These are phyloP conservation scores for Alternaria arborescens DNA, from an alignment of 2,329 filamentous ascomycete species.

Conservation along the genomic window DNA sequence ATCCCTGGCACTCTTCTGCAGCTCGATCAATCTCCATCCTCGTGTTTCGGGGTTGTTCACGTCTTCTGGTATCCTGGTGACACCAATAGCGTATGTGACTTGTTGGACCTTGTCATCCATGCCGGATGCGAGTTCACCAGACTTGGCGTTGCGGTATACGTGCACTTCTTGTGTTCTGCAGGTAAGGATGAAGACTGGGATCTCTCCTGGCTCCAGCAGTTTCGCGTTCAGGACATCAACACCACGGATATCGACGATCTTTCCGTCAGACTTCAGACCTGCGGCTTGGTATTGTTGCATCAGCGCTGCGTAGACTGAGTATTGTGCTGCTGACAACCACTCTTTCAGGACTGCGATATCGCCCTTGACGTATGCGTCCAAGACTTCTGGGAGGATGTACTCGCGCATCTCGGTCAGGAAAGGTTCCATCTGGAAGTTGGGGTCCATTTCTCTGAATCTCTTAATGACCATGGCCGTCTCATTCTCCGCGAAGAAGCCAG, in stretches of 20 bases:
- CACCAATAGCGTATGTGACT: constrained; percentile 96
- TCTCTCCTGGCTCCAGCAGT: constrained; percentile 83
- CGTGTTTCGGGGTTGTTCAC: constrained; percentile 96
- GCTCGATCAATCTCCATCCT: constrained; percentile 96
- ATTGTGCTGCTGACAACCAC: constrained; percentile 96
- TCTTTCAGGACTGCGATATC: constrained; percentile 89
- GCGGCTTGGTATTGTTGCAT: constrained; percentile 95
- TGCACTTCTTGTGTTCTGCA: constrained; percentile 98
- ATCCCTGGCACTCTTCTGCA: constrained; percentile 97
- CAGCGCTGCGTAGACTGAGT: constrained; percentile 94
- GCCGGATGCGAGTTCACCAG: constrained; percentile 85
- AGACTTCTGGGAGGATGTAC: constrained; percentile 95
- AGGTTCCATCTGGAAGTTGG: constrained; percentile 90
- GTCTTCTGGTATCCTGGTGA: constrained; percentile 92
- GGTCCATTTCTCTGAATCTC: constrained; percentile 96
- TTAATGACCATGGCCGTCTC: constrained; percentile 98
- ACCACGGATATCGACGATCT: constrained; percentile 92
- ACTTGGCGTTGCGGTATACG: constrained; percentile 93
- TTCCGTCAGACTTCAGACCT: constrained; percentile 92
- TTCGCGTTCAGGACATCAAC: constrained; percentile 87
- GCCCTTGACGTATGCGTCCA: constrained; percentile 98
- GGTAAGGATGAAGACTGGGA: constrained; percentile 96
- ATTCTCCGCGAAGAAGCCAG: constrained; percentile 97
- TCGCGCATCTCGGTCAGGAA: constrained; percentile 96
- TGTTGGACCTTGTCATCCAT: constrained; percentile 99